phyloP scores from a whole-genome alignment of 192 early-diverging fungal genomes.

The Chytriomyces confervae region DNA sequence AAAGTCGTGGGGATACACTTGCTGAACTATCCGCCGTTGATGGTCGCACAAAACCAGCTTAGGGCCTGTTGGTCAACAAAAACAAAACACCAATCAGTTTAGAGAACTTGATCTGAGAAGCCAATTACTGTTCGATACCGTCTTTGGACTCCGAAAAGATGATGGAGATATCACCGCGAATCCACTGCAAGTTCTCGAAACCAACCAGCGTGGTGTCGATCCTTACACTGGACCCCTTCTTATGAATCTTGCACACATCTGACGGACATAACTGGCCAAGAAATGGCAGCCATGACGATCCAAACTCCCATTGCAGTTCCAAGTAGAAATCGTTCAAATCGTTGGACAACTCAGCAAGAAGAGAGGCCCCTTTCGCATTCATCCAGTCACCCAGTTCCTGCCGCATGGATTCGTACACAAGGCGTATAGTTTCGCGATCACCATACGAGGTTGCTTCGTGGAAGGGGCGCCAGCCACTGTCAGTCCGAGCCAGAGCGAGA shows the following conservation, averaged over 20 bases:
- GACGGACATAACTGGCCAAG: slow-evolving; percentile 53
- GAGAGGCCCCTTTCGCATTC: neutral
- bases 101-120: neutral
- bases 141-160: slow-evolving; percentile 45
- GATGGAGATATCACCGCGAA: slow-evolving; percentile 58
- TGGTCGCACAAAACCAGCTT: slow-evolving; percentile 54
- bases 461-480: slow-evolving; percentile 55
- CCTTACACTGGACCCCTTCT: slow-evolving; percentile 49
- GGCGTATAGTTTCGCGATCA: slow-evolving; percentile 47
- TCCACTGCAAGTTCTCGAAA: slow-evolving; percentile 57
- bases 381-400: slow-evolving; percentile 29
- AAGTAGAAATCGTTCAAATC: slow-evolving; percentile 53
- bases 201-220: slow-evolving; percentile 64
- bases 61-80: slow-evolving; percentile 26
- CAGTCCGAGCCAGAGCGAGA: slow-evolving; percentile 43
- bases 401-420: slow-evolving; percentile 34
- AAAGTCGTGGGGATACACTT: slow-evolving; percentile 53
- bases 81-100: neutral
- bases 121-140: neutral
- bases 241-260: slow-evolving; percentile 43
- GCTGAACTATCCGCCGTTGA: slow-evolving; percentile 50
- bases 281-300: slow-evolving; percentile 50
- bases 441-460: slow-evolving; percentile 59
- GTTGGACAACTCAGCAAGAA: slow-evolving; percentile 35
- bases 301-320: slow-evolving; percentile 57